A percentile compares a stretch with the other conserved stretches of the same genome.
Conservation (phyloP, 768 basidiomycete species). For the Phaffia australis region DNA sequence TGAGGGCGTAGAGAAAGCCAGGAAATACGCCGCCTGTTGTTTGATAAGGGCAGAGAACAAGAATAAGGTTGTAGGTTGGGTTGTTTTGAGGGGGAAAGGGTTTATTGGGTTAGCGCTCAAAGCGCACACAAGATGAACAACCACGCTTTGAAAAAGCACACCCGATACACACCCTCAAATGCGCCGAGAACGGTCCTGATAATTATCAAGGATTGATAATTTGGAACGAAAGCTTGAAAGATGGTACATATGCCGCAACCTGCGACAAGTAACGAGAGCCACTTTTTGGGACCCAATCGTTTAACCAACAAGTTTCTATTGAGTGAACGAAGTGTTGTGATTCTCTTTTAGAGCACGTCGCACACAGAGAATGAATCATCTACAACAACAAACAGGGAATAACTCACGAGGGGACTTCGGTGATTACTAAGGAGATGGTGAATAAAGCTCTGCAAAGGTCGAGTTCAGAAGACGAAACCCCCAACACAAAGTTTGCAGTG, state of each 20-base stretch:
- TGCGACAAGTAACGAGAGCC: constrained; percentile 19
- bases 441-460: constrained; percentile 13
- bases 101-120: neutral
- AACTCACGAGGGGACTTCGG: constrained; percentile 19
- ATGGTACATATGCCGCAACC: constrained; percentile 17
- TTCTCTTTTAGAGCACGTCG: no score
- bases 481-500: no score
- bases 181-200: constrained; percentile 17
- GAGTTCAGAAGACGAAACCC: neutral
- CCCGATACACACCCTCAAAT: constrained; percentile 13
- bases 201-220: constrained; percentile 12
- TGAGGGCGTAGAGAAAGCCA: constrained; percentile 19
- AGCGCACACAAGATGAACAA: neutral
- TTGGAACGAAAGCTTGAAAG: constrained; percentile 10
- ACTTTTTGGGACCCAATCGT: constrained; percentile 4
- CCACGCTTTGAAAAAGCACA: neutral
- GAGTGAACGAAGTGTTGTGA: no score
- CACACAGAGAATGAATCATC: no score
- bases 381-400: no score
- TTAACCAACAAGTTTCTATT: constrained; percentile 18
- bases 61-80: neutral
- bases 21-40: constrained; percentile 23
- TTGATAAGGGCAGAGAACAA: neutral
- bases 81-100: neutral
- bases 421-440: constrained; percentile 18